Evolutionary conservation across 495 filamentous ascomycete species (phyloP).

Genomic region (Sphaerosporella brunnea): DNA sequence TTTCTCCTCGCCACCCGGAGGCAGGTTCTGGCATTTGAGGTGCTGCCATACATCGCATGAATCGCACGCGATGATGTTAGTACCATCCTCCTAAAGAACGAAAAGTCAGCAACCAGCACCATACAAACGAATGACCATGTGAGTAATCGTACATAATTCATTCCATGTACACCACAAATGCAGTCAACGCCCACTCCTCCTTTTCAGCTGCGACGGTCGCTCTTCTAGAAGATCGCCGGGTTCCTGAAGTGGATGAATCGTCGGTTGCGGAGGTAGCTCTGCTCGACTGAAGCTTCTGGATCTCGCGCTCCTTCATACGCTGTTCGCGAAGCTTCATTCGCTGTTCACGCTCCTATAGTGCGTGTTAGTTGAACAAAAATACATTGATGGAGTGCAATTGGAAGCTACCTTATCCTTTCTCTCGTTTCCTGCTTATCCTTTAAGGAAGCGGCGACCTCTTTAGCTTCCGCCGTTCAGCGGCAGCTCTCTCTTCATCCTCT

Average conservation of each 20-base stretch:
- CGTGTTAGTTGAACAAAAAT: conserved; percentile 38
- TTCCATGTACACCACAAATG: conserved; percentile 71
- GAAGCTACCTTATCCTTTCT: conserved; percentile 27
- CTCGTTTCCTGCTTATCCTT: conserved; percentile 37
- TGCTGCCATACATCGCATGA: conserved; percentile 94
- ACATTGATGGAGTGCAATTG: no score
- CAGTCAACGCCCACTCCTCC: conserved; percentile 71
- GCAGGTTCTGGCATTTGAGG: conserved; percentile 71
- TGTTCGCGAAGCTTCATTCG: conserved; percentile 68
- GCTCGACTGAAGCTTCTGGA: conserved; percentile 33
- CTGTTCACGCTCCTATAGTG: conserved; percentile 61
- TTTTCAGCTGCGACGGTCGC: conserved; percentile 1
- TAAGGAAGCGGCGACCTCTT: conserved; percentile 32
- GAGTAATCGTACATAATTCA: conserved; percentile 26
- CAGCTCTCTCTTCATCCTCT: conserved; percentile 55
- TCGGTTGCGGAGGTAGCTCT: conserved; percentile 12
- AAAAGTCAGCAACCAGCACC: conserved; percentile 29
- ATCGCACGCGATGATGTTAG: conserved; percentile 88
- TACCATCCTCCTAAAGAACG: conserved; percentile 57
- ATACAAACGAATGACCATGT: no score
- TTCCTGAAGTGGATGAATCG: not conserved
- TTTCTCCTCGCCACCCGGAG: conserved; percentile 54
- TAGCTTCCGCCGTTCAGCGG: conserved; percentile 40
- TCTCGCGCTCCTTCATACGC: conserved; percentile 37
- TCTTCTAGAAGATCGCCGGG: conserved; percentile 1